These are phyloP conservation scores for Petasospora fabianii DNA, from an alignment of 1,139 yeast species.

Conservation along the genomic window DNA sequence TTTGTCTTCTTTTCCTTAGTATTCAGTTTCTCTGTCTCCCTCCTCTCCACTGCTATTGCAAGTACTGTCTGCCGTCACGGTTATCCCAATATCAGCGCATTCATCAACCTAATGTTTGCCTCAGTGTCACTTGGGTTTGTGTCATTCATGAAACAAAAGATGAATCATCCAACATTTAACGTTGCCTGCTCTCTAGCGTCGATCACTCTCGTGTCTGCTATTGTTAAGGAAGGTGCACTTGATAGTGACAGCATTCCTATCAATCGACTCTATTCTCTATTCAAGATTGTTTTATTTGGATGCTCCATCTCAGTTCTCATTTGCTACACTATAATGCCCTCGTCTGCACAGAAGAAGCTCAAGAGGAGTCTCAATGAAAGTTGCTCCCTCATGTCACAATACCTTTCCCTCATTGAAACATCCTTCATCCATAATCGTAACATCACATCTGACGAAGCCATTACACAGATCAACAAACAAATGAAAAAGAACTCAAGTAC, in stretches of 20 bases:
- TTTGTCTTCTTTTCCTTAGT: slow-evolving; percentile 55
- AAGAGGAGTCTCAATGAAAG: slow-evolving; percentile 48
- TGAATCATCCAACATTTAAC: slow-evolving; percentile 66
- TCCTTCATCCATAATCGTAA: slow-evolving; percentile 52
- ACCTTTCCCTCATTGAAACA: slow-evolving; percentile 47
- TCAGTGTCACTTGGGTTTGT: slow-evolving; percentile 60
- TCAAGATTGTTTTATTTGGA: slow-evolving; percentile 60
- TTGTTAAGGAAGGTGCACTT: slow-evolving; percentile 72
- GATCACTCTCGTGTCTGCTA: slow-evolving; percentile 65
- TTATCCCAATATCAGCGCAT: slow-evolving; percentile 48
- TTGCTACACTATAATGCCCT: slow-evolving; percentile 65
- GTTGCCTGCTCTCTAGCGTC: slow-evolving; percentile 81
- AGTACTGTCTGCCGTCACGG: slow-evolving; percentile 45
- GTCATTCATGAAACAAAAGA: slow-evolving; percentile 66
- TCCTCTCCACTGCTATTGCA: slow-evolving; percentile 52
- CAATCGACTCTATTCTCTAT: slow-evolving; percentile 50
- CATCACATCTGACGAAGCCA: slow-evolving; percentile 33
- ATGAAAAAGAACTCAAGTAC: slow-evolving; percentile 40
- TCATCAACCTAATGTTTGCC: slow-evolving; percentile 53
- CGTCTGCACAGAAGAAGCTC: slow-evolving; percentile 49
- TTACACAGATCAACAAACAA: slow-evolving; percentile 32
- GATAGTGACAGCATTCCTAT: slow-evolving; percentile 62
- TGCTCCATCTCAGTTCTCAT: slow-evolving; percentile 53
- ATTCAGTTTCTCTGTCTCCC: slow-evolving; percentile 55
- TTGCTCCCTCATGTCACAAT: slow-evolving; percentile 49